Conservation (phyloP, 2,329 filamentous ascomycete species). For the Ramularia collo-cygni region DNA sequence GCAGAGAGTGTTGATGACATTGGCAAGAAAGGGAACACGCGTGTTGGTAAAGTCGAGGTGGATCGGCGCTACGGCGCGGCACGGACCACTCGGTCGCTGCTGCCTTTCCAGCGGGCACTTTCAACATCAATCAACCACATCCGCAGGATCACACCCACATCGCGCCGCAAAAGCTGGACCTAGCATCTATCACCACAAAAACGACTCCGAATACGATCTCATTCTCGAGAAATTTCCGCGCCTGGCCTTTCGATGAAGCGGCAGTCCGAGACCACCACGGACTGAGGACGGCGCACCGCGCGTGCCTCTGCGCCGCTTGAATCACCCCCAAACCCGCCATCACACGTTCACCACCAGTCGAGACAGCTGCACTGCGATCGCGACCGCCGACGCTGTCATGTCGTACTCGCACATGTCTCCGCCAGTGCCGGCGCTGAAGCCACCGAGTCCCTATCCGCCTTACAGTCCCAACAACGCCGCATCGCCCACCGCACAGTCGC, state of each 20-base stretch:
- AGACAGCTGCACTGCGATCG: too few species aligned
- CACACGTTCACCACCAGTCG: not conserved
- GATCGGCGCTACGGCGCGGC: too few species aligned
- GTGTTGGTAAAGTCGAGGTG: too few species aligned
- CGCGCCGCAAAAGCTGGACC: constrained; percentile 1
- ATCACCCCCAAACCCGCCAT: constrained; percentile 1
- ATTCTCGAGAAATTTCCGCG: not conserved
- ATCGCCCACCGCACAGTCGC: constrained; percentile 29
- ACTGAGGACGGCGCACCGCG: constrained; percentile 3
- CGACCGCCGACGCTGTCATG: constrained; percentile 12
- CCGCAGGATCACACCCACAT: not conserved
- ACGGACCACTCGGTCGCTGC: too few species aligned
- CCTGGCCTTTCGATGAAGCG: not conserved
- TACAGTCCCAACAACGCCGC: constrained; percentile 45
- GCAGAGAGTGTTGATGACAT: not conserved
- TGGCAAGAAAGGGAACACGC: constrained; percentile 1
- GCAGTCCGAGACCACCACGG: constrained; percentile 1
- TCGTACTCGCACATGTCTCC: constrained; percentile 27
- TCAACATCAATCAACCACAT: not conserved
- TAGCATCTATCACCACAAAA: constrained; percentile 4
- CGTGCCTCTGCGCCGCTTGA: constrained; percentile 1
- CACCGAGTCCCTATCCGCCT: constrained; percentile 24
- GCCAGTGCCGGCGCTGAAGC: constrained; percentile 21
- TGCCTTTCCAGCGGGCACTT: too few species aligned
- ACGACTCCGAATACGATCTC: constrained; percentile 1